Evolutionary conservation across 352 stramenopile genomes (phyloP), one percentile per base, ranked within the genome.

Genomic region (Phytophthora pluvialis): DNA sequence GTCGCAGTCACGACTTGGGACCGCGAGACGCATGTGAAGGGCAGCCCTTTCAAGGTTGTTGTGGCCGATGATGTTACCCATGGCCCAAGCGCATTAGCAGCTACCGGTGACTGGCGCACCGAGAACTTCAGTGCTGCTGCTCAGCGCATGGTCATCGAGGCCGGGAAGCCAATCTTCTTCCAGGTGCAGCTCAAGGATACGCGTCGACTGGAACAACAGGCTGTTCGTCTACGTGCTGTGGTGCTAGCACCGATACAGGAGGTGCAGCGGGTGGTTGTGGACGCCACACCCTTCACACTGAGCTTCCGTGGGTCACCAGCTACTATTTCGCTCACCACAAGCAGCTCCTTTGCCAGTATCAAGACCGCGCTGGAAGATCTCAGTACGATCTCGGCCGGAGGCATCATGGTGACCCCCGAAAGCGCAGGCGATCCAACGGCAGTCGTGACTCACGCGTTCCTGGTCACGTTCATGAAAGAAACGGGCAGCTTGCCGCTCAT

Each of bases 181-280:
- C 85, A 94, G 53, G 89, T 99, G 15, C 87, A 97, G 67, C 74
- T 97, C 11, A 97, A 97, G 53, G 97, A 99, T 60, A 73, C 71
- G 4, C 81, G 87, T 13, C 80, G 87, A 4, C 48, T 91, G 0
- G 87, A 93, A 47, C 36, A 91, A 16, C 87, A 95, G 44, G 81
- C 76, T 3, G 64, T 95, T 58, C 80, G 81, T 1, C 25, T 91
- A 3, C 72, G 80, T 1, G 87, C 83, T 0, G 80, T 92, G 6
- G 73, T 81, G 9, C 42, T 93, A 25, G 52, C 70, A 1, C 68
- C 71, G 0, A 64, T 81, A 12, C 52, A 67, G 26, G 84, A 86
- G 47, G 81, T 95, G 4, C 87, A 95, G 33, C 56, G 83, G 33
- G 74, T 95, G 8, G 26, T 71, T 1, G 77, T 88, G 18, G 67